Evolutionary conservation across 1,284 basidiomycete species (phyloP).

Genomic region (Microbotryomycetes sp.): DNA sequence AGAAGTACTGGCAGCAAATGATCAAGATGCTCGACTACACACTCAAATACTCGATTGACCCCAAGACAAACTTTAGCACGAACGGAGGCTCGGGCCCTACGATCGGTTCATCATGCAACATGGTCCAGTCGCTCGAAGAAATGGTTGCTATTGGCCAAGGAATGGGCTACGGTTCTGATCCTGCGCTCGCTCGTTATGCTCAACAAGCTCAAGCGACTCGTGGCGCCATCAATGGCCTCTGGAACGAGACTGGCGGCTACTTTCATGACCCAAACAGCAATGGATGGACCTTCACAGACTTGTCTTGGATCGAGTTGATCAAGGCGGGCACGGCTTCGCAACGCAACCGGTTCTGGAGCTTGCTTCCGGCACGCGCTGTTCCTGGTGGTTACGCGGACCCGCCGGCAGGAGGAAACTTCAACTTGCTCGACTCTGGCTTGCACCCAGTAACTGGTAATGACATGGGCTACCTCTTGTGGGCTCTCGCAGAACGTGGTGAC

Average conservation of each 20-base stretch:
- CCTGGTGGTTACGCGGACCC: neutral
- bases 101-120: neutral
- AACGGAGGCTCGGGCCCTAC: neutral
- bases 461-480: neutral
- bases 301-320: neutral
- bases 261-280: neutral
- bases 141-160: slow-evolving; percentile 1
- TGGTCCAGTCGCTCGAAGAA: slow-evolving; percentile 3
- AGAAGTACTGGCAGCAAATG: neutral
- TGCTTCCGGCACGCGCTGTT: neutral
- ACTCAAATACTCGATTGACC: slow-evolving; percentile 4
- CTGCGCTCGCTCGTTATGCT: neutral
- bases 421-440: neutral
- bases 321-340: neutral
- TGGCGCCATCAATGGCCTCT: slow-evolving; percentile 1
- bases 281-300: neutral
- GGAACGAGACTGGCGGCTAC: slow-evolving; percentile 3
- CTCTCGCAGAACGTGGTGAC: neutral
- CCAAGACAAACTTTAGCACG: neutral
- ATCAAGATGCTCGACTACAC: neutral
- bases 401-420: neutral
- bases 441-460: neutral
- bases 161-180: neutral
- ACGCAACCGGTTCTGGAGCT: neutral
- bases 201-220: neutral